phyloP scores from a whole-genome alignment of 768 basidiomycete genomes.

The Chalciporus pseudorubinellus region DNA sequence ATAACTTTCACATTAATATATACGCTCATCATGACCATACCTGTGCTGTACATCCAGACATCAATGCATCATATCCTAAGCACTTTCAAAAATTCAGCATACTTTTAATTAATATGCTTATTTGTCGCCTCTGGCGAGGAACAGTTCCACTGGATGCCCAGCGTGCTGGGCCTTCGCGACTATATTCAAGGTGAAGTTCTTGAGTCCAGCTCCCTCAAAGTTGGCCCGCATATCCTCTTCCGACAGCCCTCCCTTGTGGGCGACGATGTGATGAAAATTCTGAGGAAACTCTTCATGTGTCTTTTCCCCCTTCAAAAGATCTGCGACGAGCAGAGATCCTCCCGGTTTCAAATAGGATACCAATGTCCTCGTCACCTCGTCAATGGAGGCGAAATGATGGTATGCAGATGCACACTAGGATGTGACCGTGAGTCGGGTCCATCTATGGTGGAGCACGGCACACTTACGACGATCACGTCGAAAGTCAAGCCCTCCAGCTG shows the following conservation, averaged over 20 bases:
- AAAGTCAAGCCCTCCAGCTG: conserved; percentile 57
- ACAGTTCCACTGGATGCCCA: conserved; percentile 42
- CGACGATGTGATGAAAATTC: conserved; percentile 44
- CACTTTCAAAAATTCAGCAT: not conserved
- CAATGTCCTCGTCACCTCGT: conserved; percentile 50
- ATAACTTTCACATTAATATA: conserved; percentile 1
- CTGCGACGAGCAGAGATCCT: conserved; percentile 58
- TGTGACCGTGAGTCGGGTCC: not conserved
- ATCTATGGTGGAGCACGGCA: not conserved
- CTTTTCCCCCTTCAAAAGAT: conserved; percentile 39
- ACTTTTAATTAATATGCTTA: conserved; percentile 1
- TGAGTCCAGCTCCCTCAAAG: conserved; percentile 56
- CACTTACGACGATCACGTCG: conserved; percentile 69
- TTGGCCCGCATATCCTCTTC: conserved; percentile 45
- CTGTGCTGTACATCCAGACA: too few species aligned
- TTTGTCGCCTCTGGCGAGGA: conserved; percentile 55
- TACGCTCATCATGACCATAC: not conserved
- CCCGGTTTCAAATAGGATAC: conserved; percentile 58
- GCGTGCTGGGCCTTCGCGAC: conserved; percentile 31
- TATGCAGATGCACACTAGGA: conserved; percentile 60
- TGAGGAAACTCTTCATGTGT: conserved; percentile 29
- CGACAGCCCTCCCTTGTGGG: conserved; percentile 53
- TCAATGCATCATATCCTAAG: too few species aligned
- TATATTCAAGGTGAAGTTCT: conserved; percentile 39
- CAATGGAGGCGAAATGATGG: conserved; percentile 57